Evolutionary conservation across 352 stramenopile species (phyloP).

Genomic region (Phytophthora ohioensis): DNA sequence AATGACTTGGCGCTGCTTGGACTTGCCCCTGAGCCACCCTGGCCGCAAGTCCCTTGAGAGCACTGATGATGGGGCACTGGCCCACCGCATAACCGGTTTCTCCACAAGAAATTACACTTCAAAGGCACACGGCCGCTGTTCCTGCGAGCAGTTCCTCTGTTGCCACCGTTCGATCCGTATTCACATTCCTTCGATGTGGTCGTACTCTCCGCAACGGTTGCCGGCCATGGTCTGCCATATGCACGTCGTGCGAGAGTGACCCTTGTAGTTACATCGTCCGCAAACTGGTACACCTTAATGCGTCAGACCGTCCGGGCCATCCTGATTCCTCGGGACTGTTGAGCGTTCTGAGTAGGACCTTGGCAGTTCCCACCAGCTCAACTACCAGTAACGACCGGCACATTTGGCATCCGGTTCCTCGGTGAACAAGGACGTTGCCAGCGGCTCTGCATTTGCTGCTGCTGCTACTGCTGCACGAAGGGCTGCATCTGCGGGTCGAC

Average conservation of each 20-base stretch:
- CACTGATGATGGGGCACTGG: not conserved
- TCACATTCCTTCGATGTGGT: not conserved
- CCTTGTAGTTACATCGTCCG: not conserved
- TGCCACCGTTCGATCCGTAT: not conserved
- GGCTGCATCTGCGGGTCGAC: no score
- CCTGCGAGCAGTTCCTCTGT: not conserved
- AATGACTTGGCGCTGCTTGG: not conserved
- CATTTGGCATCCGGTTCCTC: no score
- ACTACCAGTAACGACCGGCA: no score
- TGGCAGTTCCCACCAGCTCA: no score
- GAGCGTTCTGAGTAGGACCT: no score
- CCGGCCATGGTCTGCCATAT: not conserved
- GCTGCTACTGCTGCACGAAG: no score
- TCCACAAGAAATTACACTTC: not conserved
- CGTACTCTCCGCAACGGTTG: not conserved
- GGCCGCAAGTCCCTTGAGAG: not conserved
- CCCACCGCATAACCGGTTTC: not conserved
- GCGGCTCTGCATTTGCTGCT: no score
- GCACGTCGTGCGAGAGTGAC: not conserved
- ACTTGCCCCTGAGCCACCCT: not conserved
- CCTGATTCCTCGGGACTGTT: no score
- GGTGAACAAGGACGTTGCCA: no score
- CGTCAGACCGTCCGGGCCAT: no score
- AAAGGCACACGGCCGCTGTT: not conserved
- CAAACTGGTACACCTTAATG: not conserved